Evolutionary conservation across 768 basidiomycete genomes (phyloP).

Genomic region (Agaricus subrufescens): DNA sequence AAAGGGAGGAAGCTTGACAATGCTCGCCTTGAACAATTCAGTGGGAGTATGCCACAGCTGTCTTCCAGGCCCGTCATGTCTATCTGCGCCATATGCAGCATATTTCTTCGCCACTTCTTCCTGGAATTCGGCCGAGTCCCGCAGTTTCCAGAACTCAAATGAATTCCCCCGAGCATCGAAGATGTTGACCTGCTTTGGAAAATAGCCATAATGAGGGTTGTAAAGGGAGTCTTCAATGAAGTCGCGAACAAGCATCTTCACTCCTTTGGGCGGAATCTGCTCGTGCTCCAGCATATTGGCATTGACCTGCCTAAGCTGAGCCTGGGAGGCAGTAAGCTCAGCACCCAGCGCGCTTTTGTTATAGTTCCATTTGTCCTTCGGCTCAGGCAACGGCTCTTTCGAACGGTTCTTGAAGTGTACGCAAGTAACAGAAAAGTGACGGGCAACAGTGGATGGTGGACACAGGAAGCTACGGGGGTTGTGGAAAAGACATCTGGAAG

Average conservation of each 20-base stretch:
- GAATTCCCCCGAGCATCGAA: slow-evolving; percentile 58
- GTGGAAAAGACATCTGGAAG: slow-evolving; percentile 26
- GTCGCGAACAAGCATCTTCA: slow-evolving; percentile 93
- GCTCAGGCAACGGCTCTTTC: slow-evolving; percentile 17
- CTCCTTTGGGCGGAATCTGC: slow-evolving; percentile 63
- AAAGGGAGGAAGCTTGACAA: neutral
- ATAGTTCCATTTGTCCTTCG: slow-evolving; percentile 73
- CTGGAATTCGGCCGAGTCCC: slow-evolving; percentile 74
- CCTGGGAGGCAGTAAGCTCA: slow-evolving; percentile 36
- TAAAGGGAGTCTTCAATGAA: slow-evolving; percentile 97
- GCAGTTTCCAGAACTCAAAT: slow-evolving; percentile 67
- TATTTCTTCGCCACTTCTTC: slow-evolving; percentile 77
- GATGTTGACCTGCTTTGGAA: slow-evolving; percentile 88
- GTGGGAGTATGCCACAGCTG: slow-evolving; percentile 99
- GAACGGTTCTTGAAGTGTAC: neutral
- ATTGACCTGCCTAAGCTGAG: slow-evolving; percentile 52
- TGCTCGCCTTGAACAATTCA: slow-evolving; percentile 88
- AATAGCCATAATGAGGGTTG: slow-evolving; percentile 97
- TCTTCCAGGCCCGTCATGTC: slow-evolving; percentile 63
- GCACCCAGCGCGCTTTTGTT: slow-evolving; percentile 58
- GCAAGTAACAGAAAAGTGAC: slow-evolving; percentile 1
- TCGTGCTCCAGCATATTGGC: slow-evolving; percentile 62
- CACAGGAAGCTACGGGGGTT: slow-evolving; percentile 10
- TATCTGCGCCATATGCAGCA: slow-evolving; percentile 59
- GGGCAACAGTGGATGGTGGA: neutral